Percentiles rank a stretch among this genome's conserved stretches.
Conservation (phyloP, 148 eudicot genomes). For the Agrostemma githago region DNA sequence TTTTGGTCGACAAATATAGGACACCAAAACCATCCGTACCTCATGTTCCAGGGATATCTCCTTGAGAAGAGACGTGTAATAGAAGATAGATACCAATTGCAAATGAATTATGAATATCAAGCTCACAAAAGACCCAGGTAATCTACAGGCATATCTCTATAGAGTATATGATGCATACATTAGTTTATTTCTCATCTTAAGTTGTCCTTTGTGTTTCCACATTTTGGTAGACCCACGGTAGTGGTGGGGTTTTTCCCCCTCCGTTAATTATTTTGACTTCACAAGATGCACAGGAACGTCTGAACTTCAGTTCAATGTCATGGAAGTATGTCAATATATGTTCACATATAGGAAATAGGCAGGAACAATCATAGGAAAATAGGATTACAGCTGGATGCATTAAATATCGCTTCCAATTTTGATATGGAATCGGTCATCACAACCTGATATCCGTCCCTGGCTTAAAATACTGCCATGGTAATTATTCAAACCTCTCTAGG, state of each 20-base stretch:
- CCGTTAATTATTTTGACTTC: background rate
- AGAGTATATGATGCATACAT: background rate
- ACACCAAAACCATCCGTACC: conserved; percentile 61
- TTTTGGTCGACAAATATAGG: conserved; percentile 61
- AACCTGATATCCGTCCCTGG: background rate
- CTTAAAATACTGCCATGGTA: background rate
- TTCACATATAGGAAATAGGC: background rate
- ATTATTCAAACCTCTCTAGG: background rate
- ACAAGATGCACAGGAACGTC: background rate
- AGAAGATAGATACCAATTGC: background rate
- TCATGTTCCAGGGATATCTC: conserved; percentile 63
- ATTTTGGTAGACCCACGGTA: conserved; percentile 8
- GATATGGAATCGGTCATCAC: background rate
- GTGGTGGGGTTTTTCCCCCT: background rate
- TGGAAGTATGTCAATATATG: no score
- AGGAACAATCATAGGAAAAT: background rate
- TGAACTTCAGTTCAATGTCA: background rate
- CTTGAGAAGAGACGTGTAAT: conserved; percentile 13
- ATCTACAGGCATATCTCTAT: background rate
- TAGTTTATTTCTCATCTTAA: background rate
- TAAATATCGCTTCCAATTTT: background rate
- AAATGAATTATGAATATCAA: background rate
- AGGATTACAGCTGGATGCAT: background rate
- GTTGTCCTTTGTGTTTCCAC: background rate
- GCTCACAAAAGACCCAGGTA: background rate